These are phyloP conservation scores for Collybia mongolica DNA, from an alignment of 768 basidiomycete genomes.

Conservation along the genomic window DNA sequence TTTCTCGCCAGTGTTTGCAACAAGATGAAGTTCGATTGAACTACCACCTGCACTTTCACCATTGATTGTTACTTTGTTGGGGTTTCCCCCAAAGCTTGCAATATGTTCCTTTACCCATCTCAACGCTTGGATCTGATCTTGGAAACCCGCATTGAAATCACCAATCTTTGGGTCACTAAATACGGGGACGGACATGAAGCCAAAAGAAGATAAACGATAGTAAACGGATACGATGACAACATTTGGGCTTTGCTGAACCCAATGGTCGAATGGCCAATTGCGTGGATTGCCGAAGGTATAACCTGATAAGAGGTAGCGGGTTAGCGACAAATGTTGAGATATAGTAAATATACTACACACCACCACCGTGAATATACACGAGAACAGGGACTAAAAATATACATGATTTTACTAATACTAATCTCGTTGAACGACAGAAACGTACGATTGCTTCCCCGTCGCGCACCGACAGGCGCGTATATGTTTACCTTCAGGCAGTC, in stretches of 20 bases:
- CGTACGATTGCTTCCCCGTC: constrained; percentile 46
- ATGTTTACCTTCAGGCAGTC: constrained; percentile 70
- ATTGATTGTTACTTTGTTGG: constrained; percentile 53
- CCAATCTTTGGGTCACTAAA: constrained; percentile 36
- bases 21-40: constrained; percentile 58
- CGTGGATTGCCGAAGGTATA: constrained; percentile 60
- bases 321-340: background rate
- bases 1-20: constrained; percentile 35
- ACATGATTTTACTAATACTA: background rate
- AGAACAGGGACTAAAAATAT: constrained; percentile 38
- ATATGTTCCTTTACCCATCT: constrained; percentile 67
- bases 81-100: constrained; percentile 62
- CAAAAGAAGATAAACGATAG: constrained; percentile 62
- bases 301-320: constrained; percentile 24
- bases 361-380: constrained; percentile 51
- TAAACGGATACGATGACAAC: constrained; percentile 67
- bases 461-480: constrained; percentile 51
- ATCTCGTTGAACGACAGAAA: background rate
- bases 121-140: constrained; percentile 61
- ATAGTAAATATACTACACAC: constrained; percentile 14
- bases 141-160: constrained; percentile 17
- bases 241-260: constrained; percentile 62
- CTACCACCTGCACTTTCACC: constrained; percentile 61
- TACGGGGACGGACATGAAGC: constrained; percentile 56
- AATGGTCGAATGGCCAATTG: constrained; percentile 66